Evolutionary conservation across 331 rosid genomes (phyloP).

Genomic region (Acacia pycnantha): DNA sequence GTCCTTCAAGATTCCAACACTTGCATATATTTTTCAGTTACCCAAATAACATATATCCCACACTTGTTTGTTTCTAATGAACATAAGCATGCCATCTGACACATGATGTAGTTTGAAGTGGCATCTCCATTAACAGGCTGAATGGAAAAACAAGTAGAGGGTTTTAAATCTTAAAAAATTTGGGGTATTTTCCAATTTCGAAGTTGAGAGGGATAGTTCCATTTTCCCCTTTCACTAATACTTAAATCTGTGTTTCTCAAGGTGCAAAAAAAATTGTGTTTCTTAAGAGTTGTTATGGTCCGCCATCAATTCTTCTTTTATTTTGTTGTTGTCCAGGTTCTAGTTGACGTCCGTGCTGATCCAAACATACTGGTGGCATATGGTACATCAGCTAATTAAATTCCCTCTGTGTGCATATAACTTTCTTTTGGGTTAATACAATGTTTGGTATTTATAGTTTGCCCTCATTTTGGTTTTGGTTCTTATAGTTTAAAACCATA

Average conservation of each 20-base stretch:
- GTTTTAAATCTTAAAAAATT: background rate
- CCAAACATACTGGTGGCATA: slow-evolving; percentile 87
- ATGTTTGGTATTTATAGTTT: no score
- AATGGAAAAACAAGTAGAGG: background rate
- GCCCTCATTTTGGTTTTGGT: no score
- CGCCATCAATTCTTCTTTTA: slow-evolving; percentile 17
- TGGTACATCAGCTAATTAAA: slow-evolving; percentile 50
- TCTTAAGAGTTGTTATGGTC: slow-evolving; percentile 13
- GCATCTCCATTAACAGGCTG: background rate
- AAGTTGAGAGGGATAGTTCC: background rate
- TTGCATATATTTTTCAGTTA: background rate
- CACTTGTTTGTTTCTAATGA: background rate
- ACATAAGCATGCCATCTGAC: background rate
- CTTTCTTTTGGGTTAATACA: background rate
- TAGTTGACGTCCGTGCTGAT: slow-evolving; percentile 79
- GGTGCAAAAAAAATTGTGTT: background rate
- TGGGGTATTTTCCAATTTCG: background rate
- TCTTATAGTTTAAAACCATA: no score
- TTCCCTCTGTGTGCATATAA: slow-evolving; percentile 16
- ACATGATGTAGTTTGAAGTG: background rate
- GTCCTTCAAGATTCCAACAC: background rate
- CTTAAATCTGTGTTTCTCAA: background rate
- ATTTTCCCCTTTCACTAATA: slow-evolving; percentile 1
- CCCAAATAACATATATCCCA: background rate
- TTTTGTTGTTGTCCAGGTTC: slow-evolving; percentile 49